Evolutionary conservation across 495 filamentous ascomycete genomes (phyloP), one percentile per base, ranked within the genome.

Genomic region (Hyphodiscus hymeniophilus): DNA sequence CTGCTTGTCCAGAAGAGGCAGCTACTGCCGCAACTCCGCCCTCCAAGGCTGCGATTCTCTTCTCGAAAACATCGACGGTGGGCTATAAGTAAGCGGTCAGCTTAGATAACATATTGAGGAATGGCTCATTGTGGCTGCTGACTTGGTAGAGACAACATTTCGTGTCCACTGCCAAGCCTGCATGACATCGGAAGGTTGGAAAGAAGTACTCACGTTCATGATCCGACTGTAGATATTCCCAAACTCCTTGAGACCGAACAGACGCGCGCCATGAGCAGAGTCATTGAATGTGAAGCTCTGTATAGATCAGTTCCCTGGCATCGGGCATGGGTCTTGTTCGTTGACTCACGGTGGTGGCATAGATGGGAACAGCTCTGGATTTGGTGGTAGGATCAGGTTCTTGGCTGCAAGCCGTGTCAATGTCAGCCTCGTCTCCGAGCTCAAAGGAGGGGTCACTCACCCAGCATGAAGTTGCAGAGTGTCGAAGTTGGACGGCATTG

Each of bases 201-300:
- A n/a, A n/a, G 26, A 28, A 28, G 26, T 28, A 63, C 71, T 58
- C 44, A 76, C 73, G 65, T 98, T 98, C 89, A 94, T 94, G 57
- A 98, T 92, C 47, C 92, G 84, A 59, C 83, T 89, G 74, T 98
- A 98, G 69, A 98, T 96, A 67, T 98, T 96, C 63, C 91, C 94
- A 63, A 94, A 91, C 65, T 96, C 91, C 64, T 96, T 94, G 68
- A 98, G 88, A 56, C 88, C 88, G 62, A 98, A 98, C 20, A 98
- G 82, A 60, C 91, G 81, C 42, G 94, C 94, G 53, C 89, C 92
- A 64, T 97, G 92, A 42, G 90, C 92, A 30, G 88, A 94, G 71
- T 96, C 88, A 77, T 97, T 89, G 82, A 98, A 98, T 48, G 78
- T 75, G 66, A 71, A 98, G 57, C 89, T 95, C 85, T 90, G 50